These are phyloP conservation scores for Pseudogymnoascus sp. DNA, from an alignment of 2,329 filamentous ascomycete genomes.

Conservation along the genomic window DNA sequence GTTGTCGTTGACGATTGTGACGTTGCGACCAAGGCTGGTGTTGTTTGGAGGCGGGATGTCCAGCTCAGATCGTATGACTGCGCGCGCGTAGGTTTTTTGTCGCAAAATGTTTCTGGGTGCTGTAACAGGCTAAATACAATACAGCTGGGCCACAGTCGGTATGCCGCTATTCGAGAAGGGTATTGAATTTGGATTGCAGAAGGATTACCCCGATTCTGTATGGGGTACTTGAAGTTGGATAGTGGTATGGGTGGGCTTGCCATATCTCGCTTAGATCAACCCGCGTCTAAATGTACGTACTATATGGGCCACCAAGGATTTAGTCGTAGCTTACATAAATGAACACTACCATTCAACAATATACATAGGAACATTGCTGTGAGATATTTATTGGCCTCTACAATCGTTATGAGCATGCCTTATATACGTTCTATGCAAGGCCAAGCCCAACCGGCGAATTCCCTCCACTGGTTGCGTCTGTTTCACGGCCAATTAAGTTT, in stretches of 20 bases:
- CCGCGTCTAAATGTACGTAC: slow-evolving; percentile 10
- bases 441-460: background rate
- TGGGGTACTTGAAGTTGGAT: slow-evolving; percentile 9
- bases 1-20: slow-evolving; percentile 11
- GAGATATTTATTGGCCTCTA: background rate
- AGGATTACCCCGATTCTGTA: slow-evolving; percentile 5
- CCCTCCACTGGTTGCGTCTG: background rate
- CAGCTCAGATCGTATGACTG: slow-evolving; percentile 6
- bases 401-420: background rate
- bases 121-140: background rate
- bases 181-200: slow-evolving; percentile 6
- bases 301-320: background rate
- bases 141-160: background rate
- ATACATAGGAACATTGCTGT: background rate
- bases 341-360: background rate
- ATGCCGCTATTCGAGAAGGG: slow-evolving; percentile 5
- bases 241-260: slow-evolving; percentile 8
- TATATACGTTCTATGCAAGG: background rate
- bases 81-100: background rate
- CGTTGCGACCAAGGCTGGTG: slow-evolving; percentile 9
- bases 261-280: slow-evolving; percentile 11
- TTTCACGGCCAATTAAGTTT: slow-evolving; percentile 57
- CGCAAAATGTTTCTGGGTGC: background rate
- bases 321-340: slow-evolving; percentile 3
- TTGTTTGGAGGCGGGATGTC: slow-evolving; percentile 9